These are phyloP conservation scores for Chloromonas sp. DNA, from an alignment of 163 green algal genomes.

Conservation along the genomic window DNA sequence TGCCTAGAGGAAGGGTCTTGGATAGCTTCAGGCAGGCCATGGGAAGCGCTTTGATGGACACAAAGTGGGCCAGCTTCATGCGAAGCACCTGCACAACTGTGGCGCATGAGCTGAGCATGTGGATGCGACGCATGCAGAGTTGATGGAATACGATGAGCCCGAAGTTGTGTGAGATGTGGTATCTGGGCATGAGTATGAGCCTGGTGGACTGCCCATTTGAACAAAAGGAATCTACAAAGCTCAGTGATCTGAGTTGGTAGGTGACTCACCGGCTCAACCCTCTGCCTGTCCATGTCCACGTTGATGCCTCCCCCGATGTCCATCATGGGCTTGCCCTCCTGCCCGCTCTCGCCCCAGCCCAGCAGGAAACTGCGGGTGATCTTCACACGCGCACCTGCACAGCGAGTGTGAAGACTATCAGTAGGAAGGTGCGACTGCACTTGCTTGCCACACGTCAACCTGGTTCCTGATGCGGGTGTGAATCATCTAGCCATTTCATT, in stretches of 20 bases:
- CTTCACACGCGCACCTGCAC: conserved; percentile 33
- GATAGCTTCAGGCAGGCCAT: conserved; percentile 31
- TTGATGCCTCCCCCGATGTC: conserved; percentile 41
- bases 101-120: background rate
- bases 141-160: no score
- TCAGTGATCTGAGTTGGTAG: no score
- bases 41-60: conserved; percentile 11
- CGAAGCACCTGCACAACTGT: conserved; percentile 2
- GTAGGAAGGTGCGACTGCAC: background rate
- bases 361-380: conserved; percentile 31
- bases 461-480: background rate
- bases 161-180: no score
- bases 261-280: conserved; percentile 27
- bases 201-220: background rate
- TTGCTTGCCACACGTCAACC: background rate
- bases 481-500: background rate
- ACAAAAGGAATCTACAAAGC: no score
- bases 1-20: conserved; percentile 18
- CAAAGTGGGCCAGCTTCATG: background rate
- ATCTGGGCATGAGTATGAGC: background rate
- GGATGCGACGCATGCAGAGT: background rate
- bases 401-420: background rate
- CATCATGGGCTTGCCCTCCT: conserved; percentile 24
- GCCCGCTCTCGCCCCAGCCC: background rate
- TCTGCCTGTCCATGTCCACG: conserved; percentile 41